Evolutionary conservation across 2,329 filamentous ascomycete species (phyloP), one percentile per base, ranked within the genome.

Genomic region (Lojkania enalia): DNA sequence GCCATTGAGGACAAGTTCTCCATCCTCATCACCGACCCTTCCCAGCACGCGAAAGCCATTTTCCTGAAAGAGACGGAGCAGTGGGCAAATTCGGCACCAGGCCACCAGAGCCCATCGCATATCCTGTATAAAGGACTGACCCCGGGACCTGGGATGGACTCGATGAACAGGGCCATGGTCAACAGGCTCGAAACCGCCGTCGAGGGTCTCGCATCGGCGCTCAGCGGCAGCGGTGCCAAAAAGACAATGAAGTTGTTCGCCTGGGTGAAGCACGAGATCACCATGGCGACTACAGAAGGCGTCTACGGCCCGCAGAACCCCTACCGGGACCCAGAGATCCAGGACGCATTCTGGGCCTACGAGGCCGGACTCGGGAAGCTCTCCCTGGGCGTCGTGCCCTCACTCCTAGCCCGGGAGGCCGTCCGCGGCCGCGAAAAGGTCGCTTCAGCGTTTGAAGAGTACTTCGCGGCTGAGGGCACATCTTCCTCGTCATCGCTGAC

Each of bases 231-330:
- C 13, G 19, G n/a, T 14, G 16, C 9, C 6, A 9, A 15, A 9
- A 36, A 20, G 6, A 20, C 23, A 1, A 30, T 35, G 1, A 16
- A 31, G 9, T 18, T 54, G 2, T 45, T 30, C 20, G 41, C 46
- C 3, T 69, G 63, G 58, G 47, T 65, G 6, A 53, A 53, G 37
- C 53, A 61, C 27, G 52, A 50, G 14, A 55, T 70, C 20, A 64
- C 64, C 0, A 46, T 53, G 1, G 64, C 70, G 2, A 69, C 61
- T 15, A 71, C 69, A 0, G 50, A 64, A 16, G 60, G 62, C 14
- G 61, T 70, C 0, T 74, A 72, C 42, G 71, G 70, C 4, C 60
- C 61, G 1, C 40, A 57, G 38, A 73, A 71, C 48, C 71, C 70
- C 1, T 71, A 60, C 33, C 48, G 63, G 14, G 60, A 69, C 23